A percentile compares a stretch with the other conserved stretches of the same genome.
phyloP scores from a whole-genome alignment of 345 rosid genomes.

The Triadica sebifera region DNA sequence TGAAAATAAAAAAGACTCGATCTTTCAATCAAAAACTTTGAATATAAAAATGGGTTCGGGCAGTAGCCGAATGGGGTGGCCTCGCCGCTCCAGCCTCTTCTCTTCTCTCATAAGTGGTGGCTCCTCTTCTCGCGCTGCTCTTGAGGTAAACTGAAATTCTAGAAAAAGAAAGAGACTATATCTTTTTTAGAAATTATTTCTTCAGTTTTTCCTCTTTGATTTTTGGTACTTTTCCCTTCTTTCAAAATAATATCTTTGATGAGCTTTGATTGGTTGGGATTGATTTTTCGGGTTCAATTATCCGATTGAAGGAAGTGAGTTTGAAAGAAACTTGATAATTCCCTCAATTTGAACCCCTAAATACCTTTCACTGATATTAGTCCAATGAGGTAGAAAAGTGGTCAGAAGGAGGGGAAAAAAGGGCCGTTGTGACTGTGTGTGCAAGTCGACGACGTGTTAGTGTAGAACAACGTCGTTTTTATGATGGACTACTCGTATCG shows the following conservation, averaged over 20 bases:
- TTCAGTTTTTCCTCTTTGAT: not conserved
- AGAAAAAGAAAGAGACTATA: not conserved
- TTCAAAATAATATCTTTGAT: not conserved
- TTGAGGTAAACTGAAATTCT: conserved; percentile 35
- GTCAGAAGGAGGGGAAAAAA: no score
- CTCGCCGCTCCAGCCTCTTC: conserved; percentile 29
- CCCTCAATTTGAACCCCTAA: no score
- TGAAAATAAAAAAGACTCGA: no score
- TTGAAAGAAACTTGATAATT: no score
- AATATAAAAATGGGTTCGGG: conserved; percentile 46
- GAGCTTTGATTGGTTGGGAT: conserved; percentile 6
- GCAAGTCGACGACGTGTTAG: no score
- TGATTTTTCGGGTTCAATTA: not conserved
- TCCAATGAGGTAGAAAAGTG: no score
- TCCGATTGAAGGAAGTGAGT: no score
- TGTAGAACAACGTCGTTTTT: no score
- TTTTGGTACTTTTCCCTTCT: not conserved
- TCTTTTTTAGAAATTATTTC: not conserved
- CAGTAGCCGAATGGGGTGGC: conserved; percentile 42
- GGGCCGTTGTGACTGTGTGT: no score
- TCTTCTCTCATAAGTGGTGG: conserved; percentile 49
- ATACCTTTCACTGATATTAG: no score
- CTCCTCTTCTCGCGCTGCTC: conserved; percentile 40
- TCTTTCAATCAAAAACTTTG: not conserved
- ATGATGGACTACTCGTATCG: no score